Conservation (phyloP, 495 filamentous ascomycete species). For the Daldinia vernicosa region DNA sequence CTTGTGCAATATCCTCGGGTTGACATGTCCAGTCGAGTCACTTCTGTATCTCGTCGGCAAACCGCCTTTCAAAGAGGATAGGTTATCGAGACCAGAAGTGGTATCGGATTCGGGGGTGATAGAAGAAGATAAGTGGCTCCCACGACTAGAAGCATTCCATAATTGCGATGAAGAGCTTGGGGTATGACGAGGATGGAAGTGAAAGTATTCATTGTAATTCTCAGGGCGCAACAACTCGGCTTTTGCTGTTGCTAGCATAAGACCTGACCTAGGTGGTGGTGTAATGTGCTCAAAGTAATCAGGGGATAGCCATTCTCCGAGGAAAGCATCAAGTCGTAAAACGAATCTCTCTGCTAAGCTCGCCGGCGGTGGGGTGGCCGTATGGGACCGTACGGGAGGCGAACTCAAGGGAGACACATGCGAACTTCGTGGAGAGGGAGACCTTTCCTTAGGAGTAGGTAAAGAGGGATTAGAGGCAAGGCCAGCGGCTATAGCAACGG, state of each 20-base stretch:
- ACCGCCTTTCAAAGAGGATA: constrained; percentile 40
- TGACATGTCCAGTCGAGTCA: constrained; percentile 26
- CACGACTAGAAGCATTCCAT: constrained; percentile 48
- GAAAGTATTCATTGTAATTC: constrained; percentile 64
- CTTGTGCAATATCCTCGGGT: constrained; percentile 23
- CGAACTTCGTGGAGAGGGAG: constrained; percentile 35
- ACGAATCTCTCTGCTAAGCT: constrained; percentile 59
- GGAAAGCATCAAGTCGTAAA: constrained; percentile 86
- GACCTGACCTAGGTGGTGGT: constrained; percentile 81
- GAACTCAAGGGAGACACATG: constrained; percentile 46
- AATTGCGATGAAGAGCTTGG: constrained; percentile 47
- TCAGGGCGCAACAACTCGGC: constrained; percentile 79
- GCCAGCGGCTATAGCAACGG: constrained; percentile 87
- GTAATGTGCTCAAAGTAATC: constrained; percentile 94
- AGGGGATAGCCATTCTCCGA: constrained; percentile 94
- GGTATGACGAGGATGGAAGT: constrained; percentile 48
- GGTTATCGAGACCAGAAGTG: constrained; percentile 36
- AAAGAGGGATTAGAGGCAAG: constrained; percentile 70
- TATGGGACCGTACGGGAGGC: constrained; percentile 29
- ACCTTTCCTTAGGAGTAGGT: constrained; percentile 45
- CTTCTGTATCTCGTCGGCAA: constrained; percentile 42
- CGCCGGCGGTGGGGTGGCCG: constrained; percentile 21
- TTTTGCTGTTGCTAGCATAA: constrained; percentile 89
- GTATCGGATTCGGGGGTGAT: constrained; percentile 18
- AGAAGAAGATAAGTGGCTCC: constrained; percentile 23